phyloP scores from a whole-genome alignment of 1,284 basidiomycete species.

The Lentinula novae-zelandiae region DNA sequence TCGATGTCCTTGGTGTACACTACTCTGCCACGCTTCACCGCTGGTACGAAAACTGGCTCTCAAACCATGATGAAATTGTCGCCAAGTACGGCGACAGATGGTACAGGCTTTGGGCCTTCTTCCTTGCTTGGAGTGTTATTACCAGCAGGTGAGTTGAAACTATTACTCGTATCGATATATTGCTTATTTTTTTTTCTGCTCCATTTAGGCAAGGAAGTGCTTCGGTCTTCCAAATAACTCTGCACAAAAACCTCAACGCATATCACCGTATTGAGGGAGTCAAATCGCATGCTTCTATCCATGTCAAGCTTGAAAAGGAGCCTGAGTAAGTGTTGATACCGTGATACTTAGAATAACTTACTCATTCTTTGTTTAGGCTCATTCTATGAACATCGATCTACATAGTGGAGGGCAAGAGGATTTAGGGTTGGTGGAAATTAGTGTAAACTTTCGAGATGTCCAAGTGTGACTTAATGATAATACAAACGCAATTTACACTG shows the following conservation, averaged over 20 bases:
- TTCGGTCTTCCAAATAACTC: slow-evolving; percentile 92
- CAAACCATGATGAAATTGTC: slow-evolving; percentile 85
- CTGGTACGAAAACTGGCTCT: slow-evolving; percentile 96
- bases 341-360: not conserved
- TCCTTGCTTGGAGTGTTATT: slow-evolving; percentile 81
- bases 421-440: too few species aligned
- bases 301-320: slow-evolving; percentile 49
- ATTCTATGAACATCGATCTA: not conserved
- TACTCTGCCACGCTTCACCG: slow-evolving; percentile 92
- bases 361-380: not conserved
- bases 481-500: too few species aligned
- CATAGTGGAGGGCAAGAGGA: too few species aligned
- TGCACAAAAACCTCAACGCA: slow-evolving; percentile 97
- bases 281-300: slow-evolving; percentile 71
- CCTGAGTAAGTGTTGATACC: slow-evolving; percentile 21
- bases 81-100: slow-evolving; percentile 90
- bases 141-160: slow-evolving; percentile 50
- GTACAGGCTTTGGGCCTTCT: slow-evolving; percentile 91
- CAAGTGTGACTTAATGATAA: too few species aligned
- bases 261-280: slow-evolving; percentile 86
- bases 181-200: slow-evolving; percentile 14
- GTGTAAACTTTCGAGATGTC: too few species aligned
- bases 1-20: slow-evolving; percentile 96
- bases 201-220: slow-evolving; percentile 73
- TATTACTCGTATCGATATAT: slow-evolving; percentile 5